phyloP scores from a whole-genome alignment of 139 green algal species.

The Tetraselmis chui region DNA sequence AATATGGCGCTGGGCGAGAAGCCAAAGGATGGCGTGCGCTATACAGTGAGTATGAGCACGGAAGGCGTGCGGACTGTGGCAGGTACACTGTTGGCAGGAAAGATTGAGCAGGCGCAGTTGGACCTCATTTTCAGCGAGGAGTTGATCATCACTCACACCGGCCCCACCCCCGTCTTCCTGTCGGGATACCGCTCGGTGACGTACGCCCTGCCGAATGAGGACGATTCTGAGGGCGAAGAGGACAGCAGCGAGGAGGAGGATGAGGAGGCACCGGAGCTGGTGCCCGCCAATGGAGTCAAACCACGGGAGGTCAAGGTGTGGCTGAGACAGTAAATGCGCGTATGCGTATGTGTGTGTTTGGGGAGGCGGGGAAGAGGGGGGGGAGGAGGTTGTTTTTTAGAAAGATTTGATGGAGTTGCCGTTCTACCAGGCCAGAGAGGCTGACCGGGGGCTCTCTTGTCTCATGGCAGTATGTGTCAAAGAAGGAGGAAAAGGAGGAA shows the following conservation, averaged over 20 bases:
- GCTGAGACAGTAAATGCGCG: too few relatives aligned
- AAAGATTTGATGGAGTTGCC: too few relatives aligned
- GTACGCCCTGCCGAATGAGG: not conserved
- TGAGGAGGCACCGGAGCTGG: not conserved
- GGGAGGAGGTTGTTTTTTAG: too few relatives aligned
- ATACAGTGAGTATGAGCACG: not conserved
- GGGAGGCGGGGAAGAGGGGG: too few relatives aligned
- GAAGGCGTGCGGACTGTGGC: too few relatives aligned
- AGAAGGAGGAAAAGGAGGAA: too few relatives aligned
- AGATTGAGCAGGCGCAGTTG: not conserved
- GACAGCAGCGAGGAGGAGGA: not conserved
- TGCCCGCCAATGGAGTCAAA: not conserved
- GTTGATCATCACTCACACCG: not conserved
- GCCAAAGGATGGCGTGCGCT: not conserved
- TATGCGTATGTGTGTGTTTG: too few relatives aligned
- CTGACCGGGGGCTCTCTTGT: too few relatives aligned
- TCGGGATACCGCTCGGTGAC: not conserved
- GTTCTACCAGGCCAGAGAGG: too few relatives aligned
- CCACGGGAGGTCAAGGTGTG: not conserved
- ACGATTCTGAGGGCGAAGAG: not conserved
- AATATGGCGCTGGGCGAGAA: not conserved
- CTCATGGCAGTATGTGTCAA: too few relatives aligned
- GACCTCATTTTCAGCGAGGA: not conserved
- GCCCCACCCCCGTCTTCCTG: not conserved
- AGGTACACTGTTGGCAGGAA: not conserved